Percentiles rank a stretch among this genome's conserved stretches.
phyloP scores from a whole-genome alignment of 2,329 filamentous ascomycete species.

The Setomelanomma holmii region DNA sequence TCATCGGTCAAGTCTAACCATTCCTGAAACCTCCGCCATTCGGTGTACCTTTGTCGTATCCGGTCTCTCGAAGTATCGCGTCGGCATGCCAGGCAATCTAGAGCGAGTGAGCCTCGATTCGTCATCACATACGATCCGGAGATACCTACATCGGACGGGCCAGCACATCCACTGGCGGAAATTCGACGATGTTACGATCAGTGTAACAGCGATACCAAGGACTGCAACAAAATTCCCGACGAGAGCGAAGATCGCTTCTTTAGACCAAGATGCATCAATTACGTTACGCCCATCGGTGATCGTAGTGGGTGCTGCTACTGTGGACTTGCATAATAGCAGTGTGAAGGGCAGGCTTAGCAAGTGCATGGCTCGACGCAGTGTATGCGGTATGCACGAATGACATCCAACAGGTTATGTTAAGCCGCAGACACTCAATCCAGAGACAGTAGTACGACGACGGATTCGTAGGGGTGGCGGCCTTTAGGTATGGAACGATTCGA shows the following conservation, averaged over 20 bases:
- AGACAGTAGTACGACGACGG: too few relatives aligned
- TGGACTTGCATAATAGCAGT: too few relatives aligned
- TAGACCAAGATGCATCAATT: background rate
- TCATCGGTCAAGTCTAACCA: background rate
- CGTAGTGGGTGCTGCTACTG: too few relatives aligned
- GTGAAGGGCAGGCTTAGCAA: too few relatives aligned
- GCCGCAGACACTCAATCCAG: too few relatives aligned
- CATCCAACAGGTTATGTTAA: too few relatives aligned
- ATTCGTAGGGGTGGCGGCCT: too few relatives aligned
- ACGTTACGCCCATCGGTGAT: too few relatives aligned
- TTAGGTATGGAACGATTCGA: too few relatives aligned
- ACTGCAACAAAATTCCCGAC: background rate
- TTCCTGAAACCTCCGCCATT: slow-evolving; percentile 1
- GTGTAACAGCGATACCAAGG: background rate
- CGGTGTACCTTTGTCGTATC: background rate
- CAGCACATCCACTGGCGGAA: background rate
- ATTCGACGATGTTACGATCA: background rate
- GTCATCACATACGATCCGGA: background rate
- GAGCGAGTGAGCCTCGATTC: background rate
- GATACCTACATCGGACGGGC: background rate
- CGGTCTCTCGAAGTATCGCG: background rate
- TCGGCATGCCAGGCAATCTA: background rate
- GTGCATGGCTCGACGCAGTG: too few relatives aligned
- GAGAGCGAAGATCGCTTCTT: slow-evolving; percentile 1
- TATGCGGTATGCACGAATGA: too few relatives aligned